Evolutionary conservation across 1,139 yeast genomes (phyloP).

Genomic region (Suhomyces ambrosiae): DNA sequence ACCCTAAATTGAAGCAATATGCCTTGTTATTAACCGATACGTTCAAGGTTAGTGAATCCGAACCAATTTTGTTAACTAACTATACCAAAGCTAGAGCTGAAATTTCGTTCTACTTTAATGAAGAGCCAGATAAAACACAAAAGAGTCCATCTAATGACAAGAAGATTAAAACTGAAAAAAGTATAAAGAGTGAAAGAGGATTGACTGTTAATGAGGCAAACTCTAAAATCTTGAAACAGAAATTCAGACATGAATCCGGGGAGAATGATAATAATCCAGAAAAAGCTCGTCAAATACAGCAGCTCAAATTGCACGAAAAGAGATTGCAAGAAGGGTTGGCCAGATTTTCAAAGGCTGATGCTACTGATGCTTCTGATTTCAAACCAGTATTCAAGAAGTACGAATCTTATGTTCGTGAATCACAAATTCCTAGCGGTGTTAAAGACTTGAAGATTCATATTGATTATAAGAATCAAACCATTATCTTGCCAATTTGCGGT

Average conservation of each 20-base stretch:
- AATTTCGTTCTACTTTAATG: constrained; percentile 83
- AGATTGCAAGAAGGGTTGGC: constrained; percentile 84
- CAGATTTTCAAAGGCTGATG: constrained; percentile 75
- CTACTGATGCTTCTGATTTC: constrained; percentile 62
- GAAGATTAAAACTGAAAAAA: constrained; percentile 37
- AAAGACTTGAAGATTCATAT: constrained; percentile 85
- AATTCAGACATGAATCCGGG: constrained; percentile 76
- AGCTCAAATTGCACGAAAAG: constrained; percentile 77
- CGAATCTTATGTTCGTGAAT: constrained; percentile 91
- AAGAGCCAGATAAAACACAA: constrained; percentile 48
- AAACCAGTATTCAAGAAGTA: constrained; percentile 84
- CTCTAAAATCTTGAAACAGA: constrained; percentile 72
- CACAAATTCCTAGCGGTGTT: constrained; percentile 83
- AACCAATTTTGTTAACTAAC: constrained; percentile 68
- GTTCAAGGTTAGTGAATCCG: constrained; percentile 63
- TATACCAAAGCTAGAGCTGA: constrained; percentile 74
- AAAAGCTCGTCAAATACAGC: constrained; percentile 80
- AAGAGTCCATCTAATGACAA: constrained; percentile 19
- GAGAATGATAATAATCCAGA: constrained; percentile 73
- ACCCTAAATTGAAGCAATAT: constrained; percentile 54
- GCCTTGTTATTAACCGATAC: constrained; percentile 85
- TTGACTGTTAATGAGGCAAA: constrained; percentile 37
- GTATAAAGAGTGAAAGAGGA: constrained; percentile 35
- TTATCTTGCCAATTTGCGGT: constrained; percentile 88
- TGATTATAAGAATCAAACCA: constrained; percentile 85